Evolutionary conservation across 108 stramenopile species (phyloP).

Genomic region (Nitzschia palea): DNA sequence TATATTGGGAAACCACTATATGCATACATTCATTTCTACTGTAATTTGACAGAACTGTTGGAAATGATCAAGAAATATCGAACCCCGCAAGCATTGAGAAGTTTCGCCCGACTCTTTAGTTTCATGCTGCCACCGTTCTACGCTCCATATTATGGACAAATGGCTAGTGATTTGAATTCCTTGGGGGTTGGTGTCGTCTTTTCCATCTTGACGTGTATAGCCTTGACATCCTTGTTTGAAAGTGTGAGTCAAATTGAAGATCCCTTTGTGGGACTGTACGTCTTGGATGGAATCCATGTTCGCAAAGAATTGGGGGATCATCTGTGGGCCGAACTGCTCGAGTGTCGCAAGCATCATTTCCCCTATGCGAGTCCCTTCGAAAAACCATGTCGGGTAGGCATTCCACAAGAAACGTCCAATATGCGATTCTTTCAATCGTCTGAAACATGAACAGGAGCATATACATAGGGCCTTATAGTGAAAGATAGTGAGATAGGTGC

Average conservation of each 20-base stretch:
- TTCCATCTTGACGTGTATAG: constrained; percentile 63
- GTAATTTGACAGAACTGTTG: constrained; percentile 38
- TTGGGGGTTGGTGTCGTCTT: constrained; percentile 65
- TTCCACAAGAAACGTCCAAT: not conserved
- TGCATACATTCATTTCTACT: too few species aligned
- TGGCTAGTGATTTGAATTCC: constrained; percentile 53
- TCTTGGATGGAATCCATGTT: constrained; percentile 61
- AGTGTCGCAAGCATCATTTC: constrained; percentile 41
- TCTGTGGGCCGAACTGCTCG: constrained; percentile 44
- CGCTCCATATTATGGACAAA: constrained; percentile 69
- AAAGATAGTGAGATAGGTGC: too few species aligned
- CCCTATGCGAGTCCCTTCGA: constrained; percentile 39
- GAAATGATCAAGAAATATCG: constrained; percentile 76
- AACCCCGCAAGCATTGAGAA: constrained; percentile 74
- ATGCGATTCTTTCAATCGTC: not conserved
- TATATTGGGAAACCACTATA: too few species aligned
- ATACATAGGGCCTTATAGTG: too few species aligned
- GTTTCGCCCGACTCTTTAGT: constrained; percentile 69
- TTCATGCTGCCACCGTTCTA: constrained; percentile 69
- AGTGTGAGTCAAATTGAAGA: constrained; percentile 74
- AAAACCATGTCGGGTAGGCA: not conserved
- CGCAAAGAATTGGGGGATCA: constrained; percentile 32
- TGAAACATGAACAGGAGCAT: constrained; percentile 1
- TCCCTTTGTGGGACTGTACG: constrained; percentile 55
- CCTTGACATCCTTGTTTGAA: constrained; percentile 71